Percentiles rank a stretch among this genome's conserved stretches.
These are phyloP conservation scores for Xylaria telfairii DNA, from an alignment of 495 filamentous ascomycete genomes.

Conservation along the genomic window DNA sequence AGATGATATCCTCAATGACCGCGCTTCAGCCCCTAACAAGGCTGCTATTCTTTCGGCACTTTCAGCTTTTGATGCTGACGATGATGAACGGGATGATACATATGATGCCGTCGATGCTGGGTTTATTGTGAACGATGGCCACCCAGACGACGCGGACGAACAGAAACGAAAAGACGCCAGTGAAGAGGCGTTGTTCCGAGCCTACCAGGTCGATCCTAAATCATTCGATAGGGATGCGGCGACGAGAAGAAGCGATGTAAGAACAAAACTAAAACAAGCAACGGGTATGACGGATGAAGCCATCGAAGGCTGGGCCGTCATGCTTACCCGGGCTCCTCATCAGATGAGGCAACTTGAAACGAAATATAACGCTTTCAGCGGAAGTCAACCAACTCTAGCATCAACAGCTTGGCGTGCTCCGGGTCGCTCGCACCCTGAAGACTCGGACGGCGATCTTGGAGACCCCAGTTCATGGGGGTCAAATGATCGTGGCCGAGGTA, in stretches of 20 bases:
- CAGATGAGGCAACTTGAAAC: slow-evolving; percentile 69
- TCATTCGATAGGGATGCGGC: slow-evolving; percentile 72
- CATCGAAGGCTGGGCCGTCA: slow-evolving; percentile 92
- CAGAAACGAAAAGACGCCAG: slow-evolving; percentile 49
- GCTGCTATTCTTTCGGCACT: slow-evolving; percentile 90
- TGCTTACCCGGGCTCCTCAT: slow-evolving; percentile 75
- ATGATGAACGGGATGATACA: slow-evolving; percentile 97
- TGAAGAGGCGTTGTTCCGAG: slow-evolving; percentile 68
- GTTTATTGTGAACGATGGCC: slow-evolving; percentile 71
- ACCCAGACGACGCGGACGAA: slow-evolving; percentile 44
- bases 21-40: slow-evolving; percentile 69
- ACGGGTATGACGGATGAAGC: slow-evolving; percentile 93
- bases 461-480: slow-evolving; percentile 36
- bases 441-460: slow-evolving; percentile 46
- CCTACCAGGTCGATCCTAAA: slow-evolving; percentile 65
- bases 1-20: slow-evolving; percentile 59
- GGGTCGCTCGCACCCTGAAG: slow-evolving; percentile 53
- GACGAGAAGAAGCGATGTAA: slow-evolving; percentile 66
- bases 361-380: slow-evolving; percentile 65
- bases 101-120: slow-evolving; percentile 93
- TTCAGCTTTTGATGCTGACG: slow-evolving; percentile 88
- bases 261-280: slow-evolving; percentile 70
- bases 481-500: slow-evolving; percentile 51
- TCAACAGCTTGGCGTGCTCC: slow-evolving; percentile 66
- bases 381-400: slow-evolving; percentile 64